A percentile compares a stretch with the other conserved stretches of the same genome.
Conservation (phyloP, 768 basidiomycete genomes). For the Phylloporus sp. region DNA sequence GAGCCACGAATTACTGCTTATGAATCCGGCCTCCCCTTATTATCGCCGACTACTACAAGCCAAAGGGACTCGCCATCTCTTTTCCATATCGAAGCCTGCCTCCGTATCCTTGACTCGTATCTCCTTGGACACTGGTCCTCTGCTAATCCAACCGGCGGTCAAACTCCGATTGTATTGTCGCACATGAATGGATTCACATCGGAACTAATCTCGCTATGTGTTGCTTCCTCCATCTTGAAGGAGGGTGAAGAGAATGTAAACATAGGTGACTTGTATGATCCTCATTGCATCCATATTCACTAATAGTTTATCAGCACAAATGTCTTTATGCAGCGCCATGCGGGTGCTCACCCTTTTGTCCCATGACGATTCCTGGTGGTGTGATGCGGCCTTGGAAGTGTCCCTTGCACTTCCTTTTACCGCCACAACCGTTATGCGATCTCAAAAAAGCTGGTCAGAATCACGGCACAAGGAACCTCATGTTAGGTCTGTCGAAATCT, state of each 20-base stretch:
- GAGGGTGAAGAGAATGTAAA: constrained; percentile 14
- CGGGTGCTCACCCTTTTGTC: constrained; percentile 72
- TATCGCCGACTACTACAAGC: constrained; percentile 25
- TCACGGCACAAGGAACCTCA: constrained; percentile 2
- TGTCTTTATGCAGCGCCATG: constrained; percentile 54
- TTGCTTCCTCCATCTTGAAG: constrained; percentile 41
- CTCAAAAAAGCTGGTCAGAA: constrained; percentile 30
- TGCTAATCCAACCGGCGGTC: constrained; percentile 11
- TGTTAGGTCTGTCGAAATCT: constrained; percentile 34
- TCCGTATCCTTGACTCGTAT: constrained; percentile 59
- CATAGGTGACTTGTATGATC: constrained; percentile 13
- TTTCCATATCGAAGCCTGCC: constrained; percentile 49
- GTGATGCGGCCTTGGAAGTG: constrained; percentile 45
- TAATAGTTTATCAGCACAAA: constrained; percentile 29
- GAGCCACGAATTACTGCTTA: constrained; percentile 38
- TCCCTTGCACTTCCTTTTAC: constrained; percentile 45
- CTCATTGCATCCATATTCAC: background rate
- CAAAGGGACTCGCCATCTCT: constrained; percentile 33
- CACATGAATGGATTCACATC: constrained; percentile 34
- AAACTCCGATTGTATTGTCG: constrained; percentile 4
- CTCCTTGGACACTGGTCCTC: constrained; percentile 55
- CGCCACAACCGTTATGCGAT: constrained; percentile 43
- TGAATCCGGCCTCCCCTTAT: constrained; percentile 37
- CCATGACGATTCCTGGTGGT: constrained; percentile 59
- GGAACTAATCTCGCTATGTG: constrained; percentile 48